Base-by-base conservation (phyloP, 345 rosid genomes). In the Lepidium sativum region DNA sequence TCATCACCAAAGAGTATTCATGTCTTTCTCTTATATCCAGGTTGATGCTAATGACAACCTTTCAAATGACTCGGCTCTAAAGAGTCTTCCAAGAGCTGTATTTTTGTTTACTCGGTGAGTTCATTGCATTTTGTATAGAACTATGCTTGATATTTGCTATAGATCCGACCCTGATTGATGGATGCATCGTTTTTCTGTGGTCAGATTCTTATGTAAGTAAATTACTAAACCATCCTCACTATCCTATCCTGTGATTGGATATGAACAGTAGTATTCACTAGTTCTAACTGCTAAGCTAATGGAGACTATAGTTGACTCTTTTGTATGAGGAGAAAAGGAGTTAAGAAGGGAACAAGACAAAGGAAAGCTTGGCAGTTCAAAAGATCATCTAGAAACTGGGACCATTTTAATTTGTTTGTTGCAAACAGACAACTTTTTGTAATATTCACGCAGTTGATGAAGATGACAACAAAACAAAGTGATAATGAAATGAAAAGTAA, bases 381-480 rank as follows among this genome's bases (percentile, higher is more conserved):
- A 63, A 31, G 59, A 37, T 55, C 38, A 53, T 7, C n/a, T 5
- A 15, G 6, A 63, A 54, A 45, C 17, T 70, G 64, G 75, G 75
- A 54, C 75, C 75, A 16, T 21, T n/a, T 45, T 62, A 21, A n/a
- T 54, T 39, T 70, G 57, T 63, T 25, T 54, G 63, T 56, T 48
- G 70, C 29, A 39, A 63, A 31, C 52, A 25, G 45, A 56, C 75
- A 71, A 63, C 53, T 64, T 71, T 53, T 63, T 63, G n/a, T 52
- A 60, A 51, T 60, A 69, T 59, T 56, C 69, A 62, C 34, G 69
- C 51, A 64, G 45, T 63, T 8, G 57, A 56, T 54, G 72, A 65
- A 72, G 71, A 57, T 48, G 65, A 71, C 54, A 68, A 58, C 42
- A 56, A 25, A 25, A 25, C 29, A 25, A 25, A 41, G 32, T 70